Base-by-base conservation (phyloP, 2,329 filamentous ascomycete species). In the Beauveria caledonica region DNA sequence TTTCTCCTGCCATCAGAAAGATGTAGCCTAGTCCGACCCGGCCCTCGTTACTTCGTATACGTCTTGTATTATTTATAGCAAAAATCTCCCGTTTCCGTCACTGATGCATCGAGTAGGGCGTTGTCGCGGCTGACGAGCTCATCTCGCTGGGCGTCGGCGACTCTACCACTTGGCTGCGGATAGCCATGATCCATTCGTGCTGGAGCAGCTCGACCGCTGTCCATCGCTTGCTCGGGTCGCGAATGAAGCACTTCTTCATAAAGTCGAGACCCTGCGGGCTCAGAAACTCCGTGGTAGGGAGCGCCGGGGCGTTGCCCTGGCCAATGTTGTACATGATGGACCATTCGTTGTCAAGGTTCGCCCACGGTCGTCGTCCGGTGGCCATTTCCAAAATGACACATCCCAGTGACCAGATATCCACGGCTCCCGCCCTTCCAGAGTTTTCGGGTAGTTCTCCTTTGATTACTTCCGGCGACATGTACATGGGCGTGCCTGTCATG, bases 301-400 rank as follows among this genome's bases (percentile, higher is more conserved):
- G 80, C 70, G 91, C 88, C 6, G 94, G 94, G 53, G 92, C 89
- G 68, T 97, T 96, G 65, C 94, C 94, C 71, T 96, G 93, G 1
- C 94, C 94, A 69, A 99, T 99, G 78, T 97, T 97, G 81, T 97
- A 99, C 94, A 99, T 99, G 77, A 99, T 97, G 46, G 94, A 94
- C 92, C 92, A 99, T 74, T 99, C 94, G 71, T 99, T 99, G 77
- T 99, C 94, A 51, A 97, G 85, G 65, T 88, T 91, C 27, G 92
- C 91, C 94, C 94, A 99, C 1, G 94, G 94, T 17, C 93, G 86
- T 63, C 92, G 85, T 21, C 94, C 94, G 0, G 94, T 99, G 3
- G 91, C 91, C 93, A 99, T 97, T 74, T 99, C 94, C 46, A 97
- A 83, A 65, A 99, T 90, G 42, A 99, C 94, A 71, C 94, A 99